A percentile compares a stretch with the other conserved stretches of the same genome.
Evolutionary conservation across 2,329 filamentous ascomycete species (phyloP).

Genomic region (Clarireedia sp.): DNA sequence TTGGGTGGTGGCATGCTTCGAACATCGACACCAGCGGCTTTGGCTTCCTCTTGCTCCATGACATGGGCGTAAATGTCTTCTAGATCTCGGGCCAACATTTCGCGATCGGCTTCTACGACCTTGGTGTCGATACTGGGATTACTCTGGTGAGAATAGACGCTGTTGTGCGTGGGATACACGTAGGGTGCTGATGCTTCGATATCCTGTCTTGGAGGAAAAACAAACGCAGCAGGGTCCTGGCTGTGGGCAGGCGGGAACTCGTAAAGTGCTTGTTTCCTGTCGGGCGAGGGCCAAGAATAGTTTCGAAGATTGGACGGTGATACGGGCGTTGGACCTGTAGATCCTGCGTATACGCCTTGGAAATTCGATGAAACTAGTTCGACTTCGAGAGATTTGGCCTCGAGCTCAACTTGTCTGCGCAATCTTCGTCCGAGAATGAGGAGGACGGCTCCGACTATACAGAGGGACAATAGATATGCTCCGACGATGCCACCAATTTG

Average conservation of each 20-base stretch:
- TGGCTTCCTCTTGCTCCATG: constrained; percentile 76
- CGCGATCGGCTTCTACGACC: constrained; percentile 66
- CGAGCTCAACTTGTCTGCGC: constrained; percentile 26
- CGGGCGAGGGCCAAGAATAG: constrained; percentile 45
- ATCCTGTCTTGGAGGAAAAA: constrained; percentile 19
- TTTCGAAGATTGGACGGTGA: constrained; percentile 30
- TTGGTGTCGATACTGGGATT: constrained; percentile 58
- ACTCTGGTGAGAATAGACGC: constrained; percentile 6
- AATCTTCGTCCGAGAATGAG: constrained; percentile 53
- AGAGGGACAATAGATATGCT: constrained; percentile 70
- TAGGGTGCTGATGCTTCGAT: constrained; percentile 30
- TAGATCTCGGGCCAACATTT: constrained; percentile 72
- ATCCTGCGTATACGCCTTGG: background rate
- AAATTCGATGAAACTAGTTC: constrained; percentile 28
- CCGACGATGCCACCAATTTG: constrained; percentile 80
- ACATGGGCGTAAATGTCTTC: constrained; percentile 88
- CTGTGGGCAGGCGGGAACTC: background rate
- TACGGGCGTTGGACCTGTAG: constrained; percentile 16
- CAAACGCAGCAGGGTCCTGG: constrained; percentile 3
- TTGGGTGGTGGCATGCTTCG: constrained; percentile 34
- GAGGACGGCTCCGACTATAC: constrained; percentile 62
- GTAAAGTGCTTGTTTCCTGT: constrained; percentile 14
- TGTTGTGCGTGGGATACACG: constrained; percentile 37
- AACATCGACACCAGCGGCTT: constrained; percentile 46
- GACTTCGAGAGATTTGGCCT: constrained; percentile 23